phyloP scores from a whole-genome alignment of 78 protist genomes.

The Speleostelium caveatum region DNA sequence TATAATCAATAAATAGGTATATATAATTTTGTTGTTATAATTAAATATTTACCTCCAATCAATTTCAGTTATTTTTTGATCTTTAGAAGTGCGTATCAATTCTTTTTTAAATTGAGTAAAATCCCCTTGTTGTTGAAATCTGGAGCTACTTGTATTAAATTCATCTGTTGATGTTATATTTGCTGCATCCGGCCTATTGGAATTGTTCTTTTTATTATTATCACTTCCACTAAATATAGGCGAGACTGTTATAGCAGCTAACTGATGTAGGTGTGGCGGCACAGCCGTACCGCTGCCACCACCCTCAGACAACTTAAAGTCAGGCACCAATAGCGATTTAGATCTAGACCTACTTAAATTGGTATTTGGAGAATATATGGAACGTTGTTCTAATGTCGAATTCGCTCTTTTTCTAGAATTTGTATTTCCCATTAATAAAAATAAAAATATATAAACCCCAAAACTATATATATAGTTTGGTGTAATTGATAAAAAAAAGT shows the following conservation, averaged over 20 bases:
- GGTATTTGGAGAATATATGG: constrained; percentile 16
- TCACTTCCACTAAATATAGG: too few species aligned
- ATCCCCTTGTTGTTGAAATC: too few species aligned
- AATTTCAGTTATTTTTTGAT: not conserved
- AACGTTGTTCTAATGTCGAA: constrained; percentile 7
- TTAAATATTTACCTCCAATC: not conserved
- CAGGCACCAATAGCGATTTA: constrained; percentile 5
- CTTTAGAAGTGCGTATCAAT: not conserved
- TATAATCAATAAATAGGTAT: not conserved
- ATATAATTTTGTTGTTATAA: too few species aligned
- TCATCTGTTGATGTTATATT: too few species aligned
- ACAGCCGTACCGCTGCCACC: not conserved
- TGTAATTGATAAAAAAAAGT: too few species aligned
- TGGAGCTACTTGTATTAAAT: too few species aligned
- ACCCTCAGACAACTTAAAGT: not conserved
- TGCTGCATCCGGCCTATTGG: too few species aligned
- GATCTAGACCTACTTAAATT: constrained; percentile 29
- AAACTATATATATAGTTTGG: too few species aligned
- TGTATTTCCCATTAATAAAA: too few species aligned
- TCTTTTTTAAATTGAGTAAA: too few species aligned
- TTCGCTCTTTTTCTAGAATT: constrained; percentile 33
- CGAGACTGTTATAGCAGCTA: not conserved
- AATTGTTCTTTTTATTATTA: too few species aligned
- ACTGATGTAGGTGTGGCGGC: not conserved
- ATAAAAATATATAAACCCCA: too few species aligned